Percentiles rank a stretch among this genome's conserved stretches.
Evolutionary conservation across 1,284 basidiomycete species (phyloP).

Genomic region (Leccinum subatratum): DNA sequence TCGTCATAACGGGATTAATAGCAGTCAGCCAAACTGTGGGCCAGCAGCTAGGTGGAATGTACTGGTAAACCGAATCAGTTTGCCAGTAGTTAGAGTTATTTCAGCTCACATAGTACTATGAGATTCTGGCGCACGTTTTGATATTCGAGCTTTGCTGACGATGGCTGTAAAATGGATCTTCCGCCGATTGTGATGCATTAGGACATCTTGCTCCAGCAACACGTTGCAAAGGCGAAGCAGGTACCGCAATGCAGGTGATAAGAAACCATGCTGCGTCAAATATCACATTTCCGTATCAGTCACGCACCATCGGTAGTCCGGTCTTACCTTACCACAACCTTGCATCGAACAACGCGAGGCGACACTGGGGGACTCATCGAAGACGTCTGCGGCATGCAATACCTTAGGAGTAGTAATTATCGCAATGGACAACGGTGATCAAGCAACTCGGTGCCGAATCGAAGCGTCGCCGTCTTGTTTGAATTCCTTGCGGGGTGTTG

Average conservation of each 20-base stretch:
- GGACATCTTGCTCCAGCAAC: slow-evolving; percentile 1
- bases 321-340: neutral
- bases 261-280: neutral
- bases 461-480: neutral
- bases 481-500: neutral
- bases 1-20: neutral
- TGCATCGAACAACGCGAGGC: neutral
- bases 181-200: neutral
- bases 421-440: neutral
- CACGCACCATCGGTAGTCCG: slow-evolving; percentile 5
- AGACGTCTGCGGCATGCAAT: neutral
- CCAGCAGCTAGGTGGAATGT: neutral
- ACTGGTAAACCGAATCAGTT: neutral
- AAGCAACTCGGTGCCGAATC: neutral
- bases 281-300: neutral
- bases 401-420: neutral
- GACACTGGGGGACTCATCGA: neutral
- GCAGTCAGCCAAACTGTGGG: neutral
- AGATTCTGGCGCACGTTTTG: neutral
- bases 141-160: neutral
- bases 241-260: neutral
- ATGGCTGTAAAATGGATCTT: neutral
- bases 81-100: neutral
- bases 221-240: slow-evolving; percentile 10
- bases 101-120: neutral